These are phyloP conservation scores for Arachis hypogaea DNA, from an alignment of 306 rosid species.

Conservation along the genomic window DNA sequence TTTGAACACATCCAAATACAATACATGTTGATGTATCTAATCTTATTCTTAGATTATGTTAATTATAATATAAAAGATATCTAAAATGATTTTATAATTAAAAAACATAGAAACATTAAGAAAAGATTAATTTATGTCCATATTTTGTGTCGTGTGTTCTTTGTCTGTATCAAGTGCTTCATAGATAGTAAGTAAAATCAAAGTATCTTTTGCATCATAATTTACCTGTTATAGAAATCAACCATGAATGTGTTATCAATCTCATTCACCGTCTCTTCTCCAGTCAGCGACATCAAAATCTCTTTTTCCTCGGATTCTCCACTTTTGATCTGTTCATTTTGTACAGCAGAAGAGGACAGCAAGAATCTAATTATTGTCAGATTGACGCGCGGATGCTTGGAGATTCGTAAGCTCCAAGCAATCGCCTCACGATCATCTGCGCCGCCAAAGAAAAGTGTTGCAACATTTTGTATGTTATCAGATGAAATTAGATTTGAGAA, in stretches of 20 bases:
- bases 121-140: no score
- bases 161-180: no score
- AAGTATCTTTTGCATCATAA: slow-evolving; percentile 2
- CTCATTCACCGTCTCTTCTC: slow-evolving; percentile 58
- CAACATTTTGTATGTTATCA: slow-evolving; percentile 61
- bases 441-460: slow-evolving; percentile 80
- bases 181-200: no score
- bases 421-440: slow-evolving; percentile 87
- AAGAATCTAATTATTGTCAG: slow-evolving; percentile 73
- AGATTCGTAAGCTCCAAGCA: slow-evolving; percentile 81
- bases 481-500: slow-evolving; percentile 60
- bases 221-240: slow-evolving; percentile 77
- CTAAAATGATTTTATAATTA: no score
- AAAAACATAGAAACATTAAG: no score
- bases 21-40: no score
- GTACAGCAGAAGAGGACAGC: slow-evolving; percentile 19
- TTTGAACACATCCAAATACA: no score
- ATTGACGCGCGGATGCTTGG: slow-evolving; percentile 54
- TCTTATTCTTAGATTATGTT: no score
- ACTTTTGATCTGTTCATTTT: slow-evolving; percentile 26
- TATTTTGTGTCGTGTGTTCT: no score
- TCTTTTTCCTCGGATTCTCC: slow-evolving; percentile 45
- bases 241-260: slow-evolving; percentile 69
- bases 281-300: slow-evolving; percentile 64
- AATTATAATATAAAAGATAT: no score